Evolutionary conservation across 441 rosid species (phyloP), one percentile per base, ranked within the genome.

Genomic region (Brassica balearica): DNA sequence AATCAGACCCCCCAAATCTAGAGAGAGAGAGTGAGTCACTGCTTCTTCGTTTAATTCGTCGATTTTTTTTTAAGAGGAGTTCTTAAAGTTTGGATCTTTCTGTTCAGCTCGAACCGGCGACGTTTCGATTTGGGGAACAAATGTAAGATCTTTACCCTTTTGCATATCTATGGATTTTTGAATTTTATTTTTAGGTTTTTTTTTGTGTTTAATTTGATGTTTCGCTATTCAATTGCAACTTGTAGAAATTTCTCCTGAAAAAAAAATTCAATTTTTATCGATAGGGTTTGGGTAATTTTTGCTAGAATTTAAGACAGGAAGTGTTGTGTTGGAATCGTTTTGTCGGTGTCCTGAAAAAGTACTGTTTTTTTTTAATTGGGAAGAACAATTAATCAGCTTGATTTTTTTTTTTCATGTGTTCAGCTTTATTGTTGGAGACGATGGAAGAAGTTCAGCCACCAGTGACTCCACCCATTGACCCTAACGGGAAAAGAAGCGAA

Each of bases 371-470:
- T 32, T 55, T 19, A 15, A 15, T 15, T 15, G 19, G 19, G 19
- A 19, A 17, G 0, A 17, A 17, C 19, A 17, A 17, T 17, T 17
- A 17, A 17, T 17, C 19, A 17, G 19, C n/a, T n/a, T n/a, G n/a
- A n/a, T n/a, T n/a, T 17, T 17, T 17, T 17, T 17, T 17, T 80
- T 72, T 59, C 71, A 73, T 59, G 77, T 82, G 81, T 75, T 65
- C 79, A 75, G 85, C 78, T 68, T 60, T 23, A 65, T 46, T 64
- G 64, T 48, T 17, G 58, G 46, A 74, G 79, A 77, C 71, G 20
- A 87, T 87, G 92, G 94, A 84, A 76, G 91, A 85, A 61, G 83
- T 81, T 62, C 84, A 88, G 79, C 84, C 90, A 58, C 88, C 87
- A 6, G 85, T 80, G 64, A 65, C 87, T 2, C 73, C 80, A 70